Evolutionary conservation across 2,329 filamentous ascomycete genomes (phyloP).

Genomic region (Chaetomium globosum): DNA sequence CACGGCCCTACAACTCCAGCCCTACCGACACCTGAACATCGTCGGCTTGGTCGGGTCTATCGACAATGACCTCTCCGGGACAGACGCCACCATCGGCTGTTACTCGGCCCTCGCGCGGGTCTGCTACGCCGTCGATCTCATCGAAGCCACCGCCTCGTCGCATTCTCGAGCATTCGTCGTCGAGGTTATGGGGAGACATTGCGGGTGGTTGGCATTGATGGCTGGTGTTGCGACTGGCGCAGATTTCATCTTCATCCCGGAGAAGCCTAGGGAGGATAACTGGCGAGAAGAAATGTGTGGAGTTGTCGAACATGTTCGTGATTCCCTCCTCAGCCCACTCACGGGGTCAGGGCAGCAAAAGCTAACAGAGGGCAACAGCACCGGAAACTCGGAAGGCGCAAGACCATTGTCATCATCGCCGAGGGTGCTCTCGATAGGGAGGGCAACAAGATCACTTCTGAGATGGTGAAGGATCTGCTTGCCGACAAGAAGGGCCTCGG

Average conservation of each 20-base stretch:
- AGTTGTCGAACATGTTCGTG: slow-evolving; percentile 68
- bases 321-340: background rate
- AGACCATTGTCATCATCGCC: slow-evolving; percentile 97
- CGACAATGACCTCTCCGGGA: slow-evolving; percentile 96
- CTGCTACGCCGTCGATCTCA: slow-evolving; percentile 94
- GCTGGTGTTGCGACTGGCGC: slow-evolving; percentile 92
- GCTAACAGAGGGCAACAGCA: slow-evolving; percentile 59
- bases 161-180: slow-evolving; percentile 97
- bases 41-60: slow-evolving; percentile 96
- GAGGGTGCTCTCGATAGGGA: slow-evolving; percentile 88
- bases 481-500: slow-evolving; percentile 73
- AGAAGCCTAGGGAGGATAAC: slow-evolving; percentile 82
- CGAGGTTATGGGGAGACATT: slow-evolving; percentile 98
- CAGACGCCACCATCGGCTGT: slow-evolving; percentile 95
- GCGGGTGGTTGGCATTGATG: slow-evolving; percentile 96
- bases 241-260: slow-evolving; percentile 95
- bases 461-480: slow-evolving; percentile 85
- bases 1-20: slow-evolving; percentile 68
- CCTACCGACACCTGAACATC: slow-evolving; percentile 88
- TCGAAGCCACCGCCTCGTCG: slow-evolving; percentile 91
- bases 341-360: background rate
- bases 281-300: slow-evolving; percentile 88
- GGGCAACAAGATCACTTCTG: slow-evolving; percentile 79
- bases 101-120: slow-evolving; percentile 93
- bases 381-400: slow-evolving; percentile 84